A percentile compares a stretch with the other conserved stretches of the same genome.
These are phyloP conservation scores for Leishmania lainsoni DNA, from an alignment of 208 protist genomes.

Conservation along the genomic window DNA sequence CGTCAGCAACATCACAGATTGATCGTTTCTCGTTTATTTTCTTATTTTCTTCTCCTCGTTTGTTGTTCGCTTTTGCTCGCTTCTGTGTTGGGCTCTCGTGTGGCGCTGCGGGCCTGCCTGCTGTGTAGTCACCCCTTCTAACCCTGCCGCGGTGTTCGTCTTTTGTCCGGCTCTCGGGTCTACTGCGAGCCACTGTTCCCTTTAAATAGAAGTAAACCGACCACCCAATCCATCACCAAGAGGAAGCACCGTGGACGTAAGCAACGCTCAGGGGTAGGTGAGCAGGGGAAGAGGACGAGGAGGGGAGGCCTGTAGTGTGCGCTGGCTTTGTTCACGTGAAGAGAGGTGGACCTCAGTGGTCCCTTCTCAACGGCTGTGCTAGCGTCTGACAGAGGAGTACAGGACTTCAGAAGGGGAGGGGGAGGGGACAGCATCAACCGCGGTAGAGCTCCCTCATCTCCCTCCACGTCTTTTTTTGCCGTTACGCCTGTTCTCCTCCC, in stretches of 20 bases:
- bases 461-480: background rate
- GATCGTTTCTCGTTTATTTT: background rate
- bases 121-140: background rate
- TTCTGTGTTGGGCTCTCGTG: background rate
- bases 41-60: background rate
- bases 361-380: background rate
- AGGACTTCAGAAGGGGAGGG: background rate
- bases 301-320: background rate
- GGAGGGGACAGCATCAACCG: background rate
- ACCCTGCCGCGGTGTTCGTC: background rate
- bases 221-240: background rate
- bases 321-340: background rate
- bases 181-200: background rate
- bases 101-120: background rate
- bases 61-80: background rate
- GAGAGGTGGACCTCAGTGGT: background rate
- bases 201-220: background rate
- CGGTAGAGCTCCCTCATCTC: background rate
- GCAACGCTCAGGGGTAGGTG: background rate
- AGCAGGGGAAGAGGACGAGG: background rate
- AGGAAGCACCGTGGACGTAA: background rate
- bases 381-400: background rate
- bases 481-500: background rate
- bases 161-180: background rate
- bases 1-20: conserved; percentile 2